phyloP scores from a whole-genome alignment of 441 rosid species.

The Rhodomyrtus psidioides region DNA sequence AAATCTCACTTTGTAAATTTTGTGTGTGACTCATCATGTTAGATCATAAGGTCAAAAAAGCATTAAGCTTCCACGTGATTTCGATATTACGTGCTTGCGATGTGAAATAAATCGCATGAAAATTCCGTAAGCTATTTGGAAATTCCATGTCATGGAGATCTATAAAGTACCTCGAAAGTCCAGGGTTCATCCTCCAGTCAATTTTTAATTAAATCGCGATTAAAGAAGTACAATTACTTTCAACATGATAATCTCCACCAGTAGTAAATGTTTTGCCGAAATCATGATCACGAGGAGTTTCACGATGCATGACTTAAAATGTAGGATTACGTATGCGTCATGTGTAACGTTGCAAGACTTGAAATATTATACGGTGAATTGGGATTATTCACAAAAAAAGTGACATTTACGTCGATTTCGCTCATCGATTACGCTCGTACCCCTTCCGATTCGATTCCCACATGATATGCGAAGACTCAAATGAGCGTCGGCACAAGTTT shows the following conservation, averaged over 20 bases:
- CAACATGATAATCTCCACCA: background rate
- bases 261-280: accelerated
- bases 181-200: background rate
- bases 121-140: too few relatives aligned
- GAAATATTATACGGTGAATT: background rate
- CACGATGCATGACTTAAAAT: background rate
- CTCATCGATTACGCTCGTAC: background rate
- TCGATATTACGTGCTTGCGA: too few relatives aligned
- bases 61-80: too few relatives aligned
- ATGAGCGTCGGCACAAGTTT: background rate
- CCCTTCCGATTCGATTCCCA: background rate
- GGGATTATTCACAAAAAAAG: accelerated
- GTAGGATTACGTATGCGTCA: background rate
- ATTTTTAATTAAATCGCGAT: background rate
- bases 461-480: accelerated
- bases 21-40: too few relatives aligned
- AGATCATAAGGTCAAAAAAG: too few relatives aligned
- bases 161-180: too few relatives aligned
- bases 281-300: background rate
- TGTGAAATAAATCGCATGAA: too few relatives aligned
- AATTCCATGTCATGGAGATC: too few relatives aligned
- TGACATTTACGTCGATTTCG: accelerated
- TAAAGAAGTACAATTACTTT: background rate
- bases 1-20: too few relatives aligned
- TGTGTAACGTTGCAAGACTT: background rate